A percentile compares a stretch with the other conserved stretches of the same genome.
These are phyloP conservation scores for Polychaeton citri DNA, from an alignment of 2,329 filamentous ascomycete species.

Conservation along the genomic window DNA sequence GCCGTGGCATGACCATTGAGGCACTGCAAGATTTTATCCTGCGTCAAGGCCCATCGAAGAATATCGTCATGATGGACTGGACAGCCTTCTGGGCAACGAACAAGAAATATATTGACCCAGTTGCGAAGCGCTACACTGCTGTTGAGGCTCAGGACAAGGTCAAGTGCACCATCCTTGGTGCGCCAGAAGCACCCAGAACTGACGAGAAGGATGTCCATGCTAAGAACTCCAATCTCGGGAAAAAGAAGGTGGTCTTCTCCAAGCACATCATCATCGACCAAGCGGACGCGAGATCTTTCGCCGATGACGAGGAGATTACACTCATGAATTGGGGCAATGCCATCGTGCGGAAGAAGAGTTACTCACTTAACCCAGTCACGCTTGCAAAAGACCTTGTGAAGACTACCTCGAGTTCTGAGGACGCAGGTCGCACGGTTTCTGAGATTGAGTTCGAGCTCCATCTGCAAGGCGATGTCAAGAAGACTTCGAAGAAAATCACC, in stretches of 20 bases:
- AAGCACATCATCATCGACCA: slow-evolving; percentile 70
- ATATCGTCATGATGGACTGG: slow-evolving; percentile 78
- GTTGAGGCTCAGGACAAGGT: slow-evolving; percentile 60
- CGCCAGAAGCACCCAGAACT: slow-evolving; percentile 32
- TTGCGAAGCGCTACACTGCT: slow-evolving; percentile 35
- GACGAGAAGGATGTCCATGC: slow-evolving; percentile 76
- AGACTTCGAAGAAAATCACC: slow-evolving; percentile 91
- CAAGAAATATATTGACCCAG: slow-evolving; percentile 39
- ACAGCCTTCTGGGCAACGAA: slow-evolving; percentile 45
- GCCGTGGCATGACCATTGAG: slow-evolving; percentile 65
- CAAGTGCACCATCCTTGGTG: slow-evolving; percentile 17
- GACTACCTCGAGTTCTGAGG: slow-evolving; percentile 30
- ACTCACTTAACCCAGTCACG: slow-evolving; percentile 37
- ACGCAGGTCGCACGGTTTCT: slow-evolving; percentile 42
- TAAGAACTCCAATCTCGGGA: slow-evolving; percentile 76
- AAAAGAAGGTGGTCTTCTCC: slow-evolving; percentile 73
- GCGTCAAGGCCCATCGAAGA: slow-evolving; percentile 71
- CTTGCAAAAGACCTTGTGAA: slow-evolving; percentile 24
- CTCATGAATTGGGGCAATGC: slow-evolving; percentile 96
- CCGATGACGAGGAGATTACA: slow-evolving; percentile 78
- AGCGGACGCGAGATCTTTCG: slow-evolving; percentile 69
- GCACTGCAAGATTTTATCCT: slow-evolving; percentile 74
- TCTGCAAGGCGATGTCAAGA: slow-evolving; percentile 83
- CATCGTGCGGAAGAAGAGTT: slow-evolving; percentile 53
- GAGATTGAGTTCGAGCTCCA: slow-evolving; percentile 73